Evolutionary conservation across 192 early-diverging fungal genomes (phyloP), one percentile per base, ranked within the genome.

Genomic region (Irineochytrium annulatum): DNA sequence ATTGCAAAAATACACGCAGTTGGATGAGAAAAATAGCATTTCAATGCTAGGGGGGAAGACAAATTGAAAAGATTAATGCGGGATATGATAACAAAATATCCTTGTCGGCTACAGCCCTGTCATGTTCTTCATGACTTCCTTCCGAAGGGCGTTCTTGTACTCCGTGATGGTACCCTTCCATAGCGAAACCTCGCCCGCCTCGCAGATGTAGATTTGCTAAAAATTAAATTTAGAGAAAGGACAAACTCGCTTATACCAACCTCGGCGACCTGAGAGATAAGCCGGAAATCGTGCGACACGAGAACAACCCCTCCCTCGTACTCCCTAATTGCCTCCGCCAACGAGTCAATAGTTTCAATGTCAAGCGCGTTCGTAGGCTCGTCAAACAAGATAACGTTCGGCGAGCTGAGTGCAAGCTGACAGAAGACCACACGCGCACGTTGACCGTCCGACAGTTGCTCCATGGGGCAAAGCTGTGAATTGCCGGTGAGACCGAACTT

Each of bases 361-460:
- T 87, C 78, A 74, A 99, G 88, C 57, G 93, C 91, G 77, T 99
- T 99, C 62, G 96, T 98, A 59, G 95, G 95, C 87, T 99, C 97
- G 63, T 99, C 97, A 66, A 99, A 87, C 62, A 99, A 78, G 62
- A 99, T 75, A 62, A 99, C 90, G 76, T 95, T 92, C 56, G 97
- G 95, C 58, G 81, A 77, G 52, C 84, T 77, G 45, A 97, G 76
- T 3, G 93, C 89, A 16, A 99, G 77, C 60, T 93, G 90, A 35
- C 92, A 93, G 78, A 99, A 99, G 16, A 98, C 94, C 57, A 99
- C 86, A 41, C 96, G 90, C 61, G 92, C 86, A 67, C 90, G 89
- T 63, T 95, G 89, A 61, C 96, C 96, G 70, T 99, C 94, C 24
- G 92, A 94, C 33, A 99, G 81, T 20, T 90, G 88, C 20, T 68